These are phyloP conservation scores for Hyaloscypha finlandica DNA, from an alignment of 495 filamentous ascomycete genomes.

Conservation along the genomic window DNA sequence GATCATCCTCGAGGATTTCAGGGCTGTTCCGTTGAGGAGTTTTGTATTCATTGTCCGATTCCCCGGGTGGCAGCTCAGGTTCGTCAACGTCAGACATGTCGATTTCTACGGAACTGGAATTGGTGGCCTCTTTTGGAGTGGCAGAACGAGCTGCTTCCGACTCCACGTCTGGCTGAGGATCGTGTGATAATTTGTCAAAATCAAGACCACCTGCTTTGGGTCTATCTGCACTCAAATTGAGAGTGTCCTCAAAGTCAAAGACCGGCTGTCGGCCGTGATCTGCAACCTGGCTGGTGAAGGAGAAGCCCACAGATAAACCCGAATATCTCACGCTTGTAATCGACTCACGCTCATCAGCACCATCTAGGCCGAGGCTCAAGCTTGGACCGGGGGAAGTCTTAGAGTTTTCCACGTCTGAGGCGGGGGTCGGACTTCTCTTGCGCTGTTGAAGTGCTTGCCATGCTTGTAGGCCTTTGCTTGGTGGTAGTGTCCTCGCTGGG, in stretches of 20 bases:
- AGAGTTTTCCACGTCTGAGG: background rate
- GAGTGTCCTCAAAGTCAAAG: slow-evolving; percentile 27
- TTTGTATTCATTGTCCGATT: background rate
- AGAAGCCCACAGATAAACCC: slow-evolving; percentile 26
- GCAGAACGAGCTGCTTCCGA: background rate
- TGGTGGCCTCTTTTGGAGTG: background rate
- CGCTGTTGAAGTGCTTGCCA: slow-evolving; percentile 23
- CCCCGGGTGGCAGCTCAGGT: slow-evolving; percentile 10
- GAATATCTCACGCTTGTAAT: slow-evolving; percentile 25
- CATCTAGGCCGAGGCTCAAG: slow-evolving; percentile 7
- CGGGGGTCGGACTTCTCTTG: background rate
- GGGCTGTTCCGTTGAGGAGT: background rate
- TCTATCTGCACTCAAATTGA: slow-evolving; percentile 8
- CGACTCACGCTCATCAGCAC: background rate
- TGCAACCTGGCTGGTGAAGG: slow-evolving; percentile 27
- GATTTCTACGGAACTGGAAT: background rate
- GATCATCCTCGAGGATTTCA: slow-evolving; percentile 11
- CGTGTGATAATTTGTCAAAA: background rate
- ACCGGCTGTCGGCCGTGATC: slow-evolving; percentile 31
- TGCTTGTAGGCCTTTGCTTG: slow-evolving; percentile 19
- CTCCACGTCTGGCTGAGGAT: background rate
- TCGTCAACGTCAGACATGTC: slow-evolving; percentile 9
- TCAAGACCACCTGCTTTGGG: slow-evolving; percentile 10
- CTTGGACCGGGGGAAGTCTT: background rate
- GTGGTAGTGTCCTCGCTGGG: background rate